These are phyloP conservation scores for Paspalum notatum DNA, from an alignment of 176 grass and related monocot genomes.

Conservation along the genomic window DNA sequence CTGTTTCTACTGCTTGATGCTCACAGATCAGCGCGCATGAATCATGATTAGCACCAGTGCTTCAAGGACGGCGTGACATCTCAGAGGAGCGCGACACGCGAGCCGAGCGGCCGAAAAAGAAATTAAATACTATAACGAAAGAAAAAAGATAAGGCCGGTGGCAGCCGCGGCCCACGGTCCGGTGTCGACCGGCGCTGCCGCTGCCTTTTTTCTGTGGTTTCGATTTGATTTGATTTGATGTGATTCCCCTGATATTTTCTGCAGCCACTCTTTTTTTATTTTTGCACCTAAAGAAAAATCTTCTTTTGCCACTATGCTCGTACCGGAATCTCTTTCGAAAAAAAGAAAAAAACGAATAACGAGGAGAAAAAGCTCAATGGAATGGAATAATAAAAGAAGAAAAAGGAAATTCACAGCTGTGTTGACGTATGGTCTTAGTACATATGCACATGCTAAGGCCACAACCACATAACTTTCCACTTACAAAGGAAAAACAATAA, in stretches of 20 bases:
- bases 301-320: neutral
- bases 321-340: neutral
- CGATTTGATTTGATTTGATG: neutral
- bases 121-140: neutral
- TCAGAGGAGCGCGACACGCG: neutral
- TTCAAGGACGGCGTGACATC: neutral
- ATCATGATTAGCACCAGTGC: neutral
- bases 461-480: no score
- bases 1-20: neutral
- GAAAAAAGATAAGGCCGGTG: conserved; percentile 8
- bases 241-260: conserved; percentile 16
- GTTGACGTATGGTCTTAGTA: no score
- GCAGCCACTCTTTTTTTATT: neutral
- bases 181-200: neutral
- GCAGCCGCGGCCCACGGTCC: conserved; percentile 6
- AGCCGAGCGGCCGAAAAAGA: conserved; percentile 14
- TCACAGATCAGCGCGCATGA: neutral
- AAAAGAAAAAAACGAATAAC: neutral
- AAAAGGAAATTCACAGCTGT: neutral
- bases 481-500: no score
- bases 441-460: no score
- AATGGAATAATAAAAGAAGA: neutral
- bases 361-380: neutral
- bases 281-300: neutral
- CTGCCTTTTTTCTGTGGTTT: neutral